Evolutionary conservation across 257 asterid species (phyloP), one percentile per base, ranked within the genome.

Genomic region (Ballota nigra): DNA sequence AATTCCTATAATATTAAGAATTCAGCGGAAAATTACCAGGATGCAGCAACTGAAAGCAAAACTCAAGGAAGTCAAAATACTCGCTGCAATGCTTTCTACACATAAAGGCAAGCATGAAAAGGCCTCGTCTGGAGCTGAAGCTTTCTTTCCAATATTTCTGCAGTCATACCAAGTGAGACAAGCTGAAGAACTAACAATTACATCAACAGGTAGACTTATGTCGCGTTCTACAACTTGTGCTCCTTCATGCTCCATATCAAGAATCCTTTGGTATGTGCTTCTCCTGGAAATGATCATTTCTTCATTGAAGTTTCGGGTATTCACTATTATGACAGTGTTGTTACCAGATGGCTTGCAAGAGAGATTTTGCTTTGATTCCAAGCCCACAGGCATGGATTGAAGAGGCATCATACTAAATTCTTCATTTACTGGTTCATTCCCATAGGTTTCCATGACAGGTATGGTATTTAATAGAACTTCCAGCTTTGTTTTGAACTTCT

Each of bases 221-320:
- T 95, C 98, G 20, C 98, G 98, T 80, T 94, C 99, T 51, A 87
- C 85, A 63, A 94, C 86, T 78, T 94, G 95, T 68, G 89, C 81
- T 77, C 99, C 98, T 81, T 79, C 79, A 82, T 84, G 83, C 89
- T 94, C 98, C 78, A 88, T 53, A n/a, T 88, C 83, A 65, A 94
- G 98, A 86, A 94, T 91, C 81, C 74, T 89, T 78, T 88, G 96
- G 81, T 94, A 91, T 49, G 98, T 84, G 79, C 90, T 84, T 86
- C 95, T 91, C 84, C 99, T 86, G 73, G 97, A 89, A 77, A 94
- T 89, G 70, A 94, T 61, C 97, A 91, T 91, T 83, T 89, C 97
- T 75, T 84, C 90, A 3, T 83, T 89, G 80, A 91, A 82, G 72
- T 89, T 89, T 58, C 80, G 83, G 58, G 98, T 94, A 79, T 94